A percentile compares a stretch with the other conserved stretches of the same genome.
These are phyloP conservation scores for Ziziphus jujuba DNA, from an alignment of 306 rosid species.

Conservation along the genomic window DNA sequence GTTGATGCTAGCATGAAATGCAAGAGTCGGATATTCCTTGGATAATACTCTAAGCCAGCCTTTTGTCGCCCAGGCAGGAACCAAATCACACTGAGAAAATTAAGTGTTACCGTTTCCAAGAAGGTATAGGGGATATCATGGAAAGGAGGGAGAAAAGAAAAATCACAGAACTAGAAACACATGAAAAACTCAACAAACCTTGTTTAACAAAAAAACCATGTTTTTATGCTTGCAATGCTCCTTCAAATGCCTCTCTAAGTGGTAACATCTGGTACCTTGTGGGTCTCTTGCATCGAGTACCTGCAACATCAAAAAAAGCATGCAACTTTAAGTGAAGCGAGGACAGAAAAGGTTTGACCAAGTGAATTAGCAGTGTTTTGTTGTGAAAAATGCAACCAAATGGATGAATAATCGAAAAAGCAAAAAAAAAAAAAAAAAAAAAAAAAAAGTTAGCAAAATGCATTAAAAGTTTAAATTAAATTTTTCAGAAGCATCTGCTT, in stretches of 20 bases:
- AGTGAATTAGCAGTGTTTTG: conserved; percentile 1
- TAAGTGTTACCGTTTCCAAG: background rate
- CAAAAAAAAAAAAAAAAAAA: background rate
- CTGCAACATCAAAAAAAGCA: conserved; percentile 38
- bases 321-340: conserved; percentile 1
- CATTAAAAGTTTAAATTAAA: no score
- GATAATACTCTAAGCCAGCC: conserved; percentile 92
- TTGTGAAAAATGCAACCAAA: conserved; percentile 1
- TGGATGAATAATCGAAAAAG: background rate
- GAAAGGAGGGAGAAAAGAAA: background rate
- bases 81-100: conserved; percentile 65
- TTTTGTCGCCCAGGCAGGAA: conserved; percentile 96
- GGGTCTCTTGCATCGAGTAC: conserved; percentile 97
- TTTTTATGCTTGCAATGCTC: conserved; percentile 88
- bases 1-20: conserved; percentile 93
- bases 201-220: conserved; percentile 82
- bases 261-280: conserved; percentile 89
- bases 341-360: background rate
- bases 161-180: conserved; percentile 4
- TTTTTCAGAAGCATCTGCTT: no score
- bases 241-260: conserved; percentile 92
- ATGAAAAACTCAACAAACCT: conserved; percentile 41
- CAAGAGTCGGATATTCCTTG: conserved; percentile 83
- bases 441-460: no score
- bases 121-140: background rate